Evolutionary conservation across 352 stramenopile genomes (phyloP).

Genomic region (Blastocystis sp.): DNA sequence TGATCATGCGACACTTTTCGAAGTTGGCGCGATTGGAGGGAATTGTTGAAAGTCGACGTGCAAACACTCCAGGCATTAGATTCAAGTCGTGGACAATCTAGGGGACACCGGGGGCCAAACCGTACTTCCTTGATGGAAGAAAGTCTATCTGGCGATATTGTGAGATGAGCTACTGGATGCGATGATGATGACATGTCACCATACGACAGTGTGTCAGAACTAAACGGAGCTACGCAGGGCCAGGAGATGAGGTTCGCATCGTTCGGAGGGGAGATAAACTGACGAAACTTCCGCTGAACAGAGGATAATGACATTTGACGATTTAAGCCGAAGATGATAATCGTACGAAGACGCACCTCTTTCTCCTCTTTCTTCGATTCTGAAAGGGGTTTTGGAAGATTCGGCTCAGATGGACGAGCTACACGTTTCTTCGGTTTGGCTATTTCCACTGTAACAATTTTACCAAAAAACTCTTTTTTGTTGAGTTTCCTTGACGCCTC

Average conservation of each 20-base stretch:
- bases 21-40: neutral
- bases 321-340: slow-evolving; percentile 34
- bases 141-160: neutral
- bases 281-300: neutral
- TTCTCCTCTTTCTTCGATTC: slow-evolving; percentile 50
- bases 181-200: neutral
- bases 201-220: neutral
- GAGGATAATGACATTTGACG: neutral
- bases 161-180: slow-evolving; percentile 13
- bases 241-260: neutral
- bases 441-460: slow-evolving; percentile 31
- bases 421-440: slow-evolving; percentile 45
- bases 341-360: neutral
- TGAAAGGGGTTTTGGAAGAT: neutral
- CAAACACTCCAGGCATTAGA: neutral
- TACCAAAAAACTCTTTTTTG: slow-evolving; percentile 49
- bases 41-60: slow-evolving; percentile 22
- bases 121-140: slow-evolving; percentile 16
- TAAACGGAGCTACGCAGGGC: neutral
- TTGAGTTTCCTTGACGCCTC: slow-evolving; percentile 48
- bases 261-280: neutral
- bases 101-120: neutral
- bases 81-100: slow-evolving; percentile 19
- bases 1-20: slow-evolving; percentile 50
- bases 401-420: neutral